A percentile compares a stretch with the other conserved stretches of the same genome.
These are phyloP conservation scores for Panicum miliaceum DNA, from an alignment of 176 grass and related monocot species.

Conservation along the genomic window DNA sequence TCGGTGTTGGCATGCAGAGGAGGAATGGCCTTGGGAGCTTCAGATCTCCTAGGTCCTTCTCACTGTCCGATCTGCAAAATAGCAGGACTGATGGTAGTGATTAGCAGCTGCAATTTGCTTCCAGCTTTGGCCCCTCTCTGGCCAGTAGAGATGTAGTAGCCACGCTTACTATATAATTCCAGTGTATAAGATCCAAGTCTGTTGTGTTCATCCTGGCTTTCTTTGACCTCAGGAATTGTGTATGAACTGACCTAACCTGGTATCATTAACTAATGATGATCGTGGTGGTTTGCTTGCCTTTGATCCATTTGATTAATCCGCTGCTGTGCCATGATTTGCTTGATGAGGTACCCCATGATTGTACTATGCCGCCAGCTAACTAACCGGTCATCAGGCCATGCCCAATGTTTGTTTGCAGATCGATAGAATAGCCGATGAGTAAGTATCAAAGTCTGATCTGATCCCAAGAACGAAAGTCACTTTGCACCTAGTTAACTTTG, in stretches of 20 bases:
- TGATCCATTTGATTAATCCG: neutral
- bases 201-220: conserved; percentile 34
- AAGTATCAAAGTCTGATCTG: conserved; percentile 27
- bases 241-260: conserved; percentile 40
- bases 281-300: conserved; percentile 32
- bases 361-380: neutral
- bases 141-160: conserved; percentile 37
- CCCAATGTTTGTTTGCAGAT: conserved; percentile 2
- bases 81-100: conserved; percentile 13
- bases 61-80: conserved; percentile 68
- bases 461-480: conserved; percentile 39
- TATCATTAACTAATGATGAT: conserved; percentile 54
- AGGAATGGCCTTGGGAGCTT: conserved; percentile 38
- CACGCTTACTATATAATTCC: conserved; percentile 33
- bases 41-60: conserved; percentile 66
- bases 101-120: conserved; percentile 34
- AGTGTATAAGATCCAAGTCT: conserved; percentile 42
- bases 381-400: neutral
- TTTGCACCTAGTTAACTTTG: conserved; percentile 28
- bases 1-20: conserved; percentile 13
- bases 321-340: conserved; percentile 28
- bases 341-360: conserved; percentile 40
- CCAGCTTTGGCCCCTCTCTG: conserved; percentile 15
- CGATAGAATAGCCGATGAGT: neutral
- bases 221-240: conserved; percentile 32